Base-by-base conservation (phyloP, 495 filamentous ascomycete species). In the Daldinia childiae region DNA sequence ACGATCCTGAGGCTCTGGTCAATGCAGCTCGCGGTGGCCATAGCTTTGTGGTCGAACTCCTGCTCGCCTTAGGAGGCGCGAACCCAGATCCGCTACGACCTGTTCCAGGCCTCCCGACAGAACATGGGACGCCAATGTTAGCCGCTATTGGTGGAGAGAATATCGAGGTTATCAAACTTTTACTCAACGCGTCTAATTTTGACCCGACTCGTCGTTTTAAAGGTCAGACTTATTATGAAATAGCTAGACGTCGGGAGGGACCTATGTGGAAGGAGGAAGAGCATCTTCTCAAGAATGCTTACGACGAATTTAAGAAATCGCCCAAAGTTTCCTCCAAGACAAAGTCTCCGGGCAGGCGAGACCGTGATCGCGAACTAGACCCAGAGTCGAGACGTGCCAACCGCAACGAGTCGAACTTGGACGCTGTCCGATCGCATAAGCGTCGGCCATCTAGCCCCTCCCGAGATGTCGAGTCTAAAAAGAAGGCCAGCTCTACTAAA, bases 21-120 rank as follows among this genome's bases (percentile, higher is more conserved):
- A 92, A 92, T 59, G 96, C 95, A 7, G 94, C 95, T n/a, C 90
- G 91, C 74, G 95, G 93, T 50, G 95, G 95, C 2, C 95, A 99
- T 74, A 89, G 91, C 64, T 89, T 93, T 36, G 91, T 97, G 14
- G 85, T 98, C 50, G 92, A 92, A 74, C 84, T 97, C 41, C 83
- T 98, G 57, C 82, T 98, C 63, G 96, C 92, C 6, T 86, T 97
- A 73, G 92, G 93, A 2, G 83, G 85, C 58, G 89, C 90, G 17
- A 89, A 97, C 69, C 89, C 92, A 2, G 94, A 97, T 76, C 95
- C 95, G 0, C 83, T 95, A 0, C 84, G 86, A 6, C 91, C 92
- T 4, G 79, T 83, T 27, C 26, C 78, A 2, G 77, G 81, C 54
- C 79, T 81, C 58, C 79, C 79, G 7, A 80, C 78, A 30, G 90